Base-by-base conservation (phyloP, 768 basidiomycete species). In the Auriscalpium vulgare region DNA sequence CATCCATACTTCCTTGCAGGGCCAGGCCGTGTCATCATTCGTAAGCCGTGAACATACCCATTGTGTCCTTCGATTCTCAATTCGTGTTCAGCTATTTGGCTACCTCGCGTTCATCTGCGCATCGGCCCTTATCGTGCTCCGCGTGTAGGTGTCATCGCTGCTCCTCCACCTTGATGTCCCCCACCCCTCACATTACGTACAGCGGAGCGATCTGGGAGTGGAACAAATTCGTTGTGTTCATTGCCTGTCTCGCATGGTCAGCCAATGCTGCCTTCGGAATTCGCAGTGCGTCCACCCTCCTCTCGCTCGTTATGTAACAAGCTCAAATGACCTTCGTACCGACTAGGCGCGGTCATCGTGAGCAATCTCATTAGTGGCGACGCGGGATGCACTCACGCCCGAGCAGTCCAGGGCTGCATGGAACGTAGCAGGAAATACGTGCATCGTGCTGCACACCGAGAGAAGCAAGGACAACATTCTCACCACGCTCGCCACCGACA, bases 41-140 rank as follows among this genome's bases (percentile, higher is more conserved):
- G 58, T 59, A 53, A 57, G 58, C 10, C 50, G n/a, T 5, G 17
- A 14, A 10, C 4, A 29, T 29, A 5, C 29, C 29, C 4, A 29
- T 2, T 4, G 29, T 29, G 29, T 29, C 4, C 29, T 29, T 29
- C 29, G 29, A 29, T 7, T 29, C 29, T 5, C 29, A 10, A 8
- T 16, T 6, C 21, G 19, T 10, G 8, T 37, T 23, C 35, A 40
- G n/a, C 21, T 23, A 43, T 50, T 57, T 50, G 45, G n/a, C 2
- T 48, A 11, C 23, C 11, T 50, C 29, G 10, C 43, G 10, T 44
- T 57, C 43, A 11, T 53, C 6, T 59, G n/a, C n/a, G 51, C 58
- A 9, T 56, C 58, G 34, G 49, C 35, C 9, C 55, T 59, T n/a
- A 53, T 50, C 34, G 35, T 56, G 21, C 43, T 57, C 16, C 58